phyloP scores from a whole-genome alignment of 257 asterid genomes.

The Capsicum chinense region DNA sequence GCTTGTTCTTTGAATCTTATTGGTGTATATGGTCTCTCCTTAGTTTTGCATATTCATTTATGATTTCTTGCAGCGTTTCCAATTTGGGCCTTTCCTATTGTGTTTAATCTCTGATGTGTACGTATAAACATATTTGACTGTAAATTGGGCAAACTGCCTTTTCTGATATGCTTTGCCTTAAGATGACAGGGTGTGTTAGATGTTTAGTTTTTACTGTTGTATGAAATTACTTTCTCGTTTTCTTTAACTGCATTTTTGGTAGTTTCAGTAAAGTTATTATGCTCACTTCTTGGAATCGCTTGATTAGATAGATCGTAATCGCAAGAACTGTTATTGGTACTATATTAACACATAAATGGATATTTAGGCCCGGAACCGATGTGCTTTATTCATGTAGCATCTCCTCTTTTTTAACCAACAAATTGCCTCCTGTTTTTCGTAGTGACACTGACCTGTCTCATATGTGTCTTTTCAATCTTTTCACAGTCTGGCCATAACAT shows the following conservation, averaged over 20 bases:
- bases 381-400: not conserved
- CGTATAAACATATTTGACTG: not conserved
- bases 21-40: not conserved
- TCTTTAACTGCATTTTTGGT: not conserved
- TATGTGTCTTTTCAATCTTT: conserved; percentile 27
- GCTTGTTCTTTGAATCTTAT: not conserved
- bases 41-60: not conserved
- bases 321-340: not conserved
- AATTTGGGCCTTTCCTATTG: not conserved
- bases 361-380: not conserved
- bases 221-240: not conserved
- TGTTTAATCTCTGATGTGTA: not conserved
- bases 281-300: not conserved
- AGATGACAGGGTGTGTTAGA: not conserved
- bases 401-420: not conserved
- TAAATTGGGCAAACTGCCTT: not conserved
- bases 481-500: conserved; percentile 96
- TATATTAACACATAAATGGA: not conserved
- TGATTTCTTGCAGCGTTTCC: conserved; percentile 15
- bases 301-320: not conserved
- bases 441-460: conserved; percentile 8
- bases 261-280: not conserved
- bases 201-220: not conserved
- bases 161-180: not conserved
- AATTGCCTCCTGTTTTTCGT: not conserved